Conservation (phyloP, 106 monocot genomes). For the Phalaenopsis aphrodite region DNA sequence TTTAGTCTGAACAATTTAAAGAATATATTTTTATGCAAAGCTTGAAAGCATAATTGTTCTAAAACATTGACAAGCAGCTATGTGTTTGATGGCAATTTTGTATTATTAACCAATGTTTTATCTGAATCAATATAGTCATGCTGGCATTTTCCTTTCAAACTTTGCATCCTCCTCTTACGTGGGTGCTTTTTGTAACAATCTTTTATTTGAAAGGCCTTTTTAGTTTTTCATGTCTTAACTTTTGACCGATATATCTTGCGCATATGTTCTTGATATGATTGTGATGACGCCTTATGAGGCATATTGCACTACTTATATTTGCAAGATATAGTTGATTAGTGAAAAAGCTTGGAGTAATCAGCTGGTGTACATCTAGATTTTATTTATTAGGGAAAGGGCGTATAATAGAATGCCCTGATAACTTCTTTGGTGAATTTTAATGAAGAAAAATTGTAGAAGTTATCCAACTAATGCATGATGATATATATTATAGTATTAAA, state of each 20-base stretch:
- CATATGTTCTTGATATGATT: background rate
- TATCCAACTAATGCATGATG: background rate
- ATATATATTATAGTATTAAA: background rate
- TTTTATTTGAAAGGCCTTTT: background rate
- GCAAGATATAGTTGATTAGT: background rate
- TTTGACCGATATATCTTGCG: background rate
- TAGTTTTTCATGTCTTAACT: too few relatives aligned
- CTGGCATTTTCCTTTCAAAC: constrained; percentile 1
- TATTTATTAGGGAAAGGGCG: background rate
- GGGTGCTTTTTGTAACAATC: too few relatives aligned
- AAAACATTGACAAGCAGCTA: background rate
- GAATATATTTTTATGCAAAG: background rate
- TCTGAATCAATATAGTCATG: background rate
- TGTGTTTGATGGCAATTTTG: constrained; percentile 2
- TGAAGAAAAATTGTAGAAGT: background rate
- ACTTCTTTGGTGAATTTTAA: background rate
- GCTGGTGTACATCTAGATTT: background rate
- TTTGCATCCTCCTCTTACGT: background rate
- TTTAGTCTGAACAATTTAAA: constrained; percentile 11
- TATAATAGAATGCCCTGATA: background rate
- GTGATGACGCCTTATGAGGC: background rate
- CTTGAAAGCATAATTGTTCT: constrained; percentile 4
- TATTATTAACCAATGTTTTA: constrained; percentile 1
- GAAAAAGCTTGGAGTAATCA: background rate
- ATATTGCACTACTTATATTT: background rate